A percentile compares a stretch with the other conserved stretches of the same genome.
Conservation (phyloP, 495 filamentous ascomycete genomes). For the Aspergillus sclerotioniger region DNA sequence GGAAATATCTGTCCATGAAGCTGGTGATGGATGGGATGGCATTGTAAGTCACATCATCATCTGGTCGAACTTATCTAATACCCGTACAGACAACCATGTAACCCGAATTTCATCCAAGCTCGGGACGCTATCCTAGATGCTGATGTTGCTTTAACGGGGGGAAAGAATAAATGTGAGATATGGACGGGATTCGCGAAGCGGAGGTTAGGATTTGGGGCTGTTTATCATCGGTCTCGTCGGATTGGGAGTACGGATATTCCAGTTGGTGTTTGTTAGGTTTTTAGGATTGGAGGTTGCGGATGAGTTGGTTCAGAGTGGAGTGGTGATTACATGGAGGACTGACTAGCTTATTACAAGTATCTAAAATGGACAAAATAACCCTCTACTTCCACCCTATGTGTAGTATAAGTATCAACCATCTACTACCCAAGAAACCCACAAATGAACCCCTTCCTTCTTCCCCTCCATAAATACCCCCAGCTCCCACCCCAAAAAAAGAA, state of each 20-base stretch:
- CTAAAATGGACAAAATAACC: too few species aligned
- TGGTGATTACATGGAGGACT: too few species aligned
- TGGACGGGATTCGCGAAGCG: slow-evolving; percentile 56
- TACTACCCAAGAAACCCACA: too few species aligned
- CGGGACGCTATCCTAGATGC: slow-evolving; percentile 55
- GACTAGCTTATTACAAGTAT: too few species aligned
- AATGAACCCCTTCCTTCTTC: too few species aligned
- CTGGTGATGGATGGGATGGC: slow-evolving; percentile 53
- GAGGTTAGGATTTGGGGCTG: slow-evolving; percentile 32
- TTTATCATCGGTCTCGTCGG: not conserved
- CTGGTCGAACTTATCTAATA: not conserved
- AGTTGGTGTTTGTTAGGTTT: not conserved
- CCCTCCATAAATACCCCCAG: too few species aligned
- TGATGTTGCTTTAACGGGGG: slow-evolving; percentile 47
- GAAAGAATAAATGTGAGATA: slow-evolving; percentile 49
- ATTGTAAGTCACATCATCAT: slow-evolving; percentile 19
- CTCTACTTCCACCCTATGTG: too few species aligned
- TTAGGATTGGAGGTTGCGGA: not conserved
- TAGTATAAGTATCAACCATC: too few species aligned
- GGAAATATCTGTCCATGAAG: slow-evolving; percentile 51
- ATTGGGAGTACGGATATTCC: slow-evolving; percentile 1
- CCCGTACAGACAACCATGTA: slow-evolving; percentile 43
- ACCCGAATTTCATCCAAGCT: slow-evolving; percentile 48
- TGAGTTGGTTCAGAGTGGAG: not conserved
- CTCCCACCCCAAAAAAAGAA: too few species aligned